A percentile compares a stretch with the other conserved stretches of the same genome.
These are phyloP conservation scores for Chlorella sp. DNA, from an alignment of 139 green algal species.

Conservation along the genomic window DNA sequence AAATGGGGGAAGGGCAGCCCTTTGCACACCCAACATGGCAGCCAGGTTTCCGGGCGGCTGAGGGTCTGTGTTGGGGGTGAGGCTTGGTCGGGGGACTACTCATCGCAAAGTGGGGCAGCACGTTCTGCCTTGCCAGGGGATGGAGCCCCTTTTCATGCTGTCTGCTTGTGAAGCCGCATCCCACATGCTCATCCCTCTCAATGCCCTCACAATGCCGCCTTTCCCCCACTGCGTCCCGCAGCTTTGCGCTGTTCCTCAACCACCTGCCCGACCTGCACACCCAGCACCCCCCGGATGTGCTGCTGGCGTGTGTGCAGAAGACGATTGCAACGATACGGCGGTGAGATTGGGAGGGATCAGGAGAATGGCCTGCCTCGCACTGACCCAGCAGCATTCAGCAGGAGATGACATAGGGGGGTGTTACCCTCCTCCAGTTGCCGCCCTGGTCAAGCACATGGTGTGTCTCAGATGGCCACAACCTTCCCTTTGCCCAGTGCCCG, in stretches of 20 bases:
- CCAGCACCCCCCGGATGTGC: conserved; percentile 73
- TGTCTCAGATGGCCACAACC: too few species aligned
- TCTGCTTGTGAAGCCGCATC: too few species aligned
- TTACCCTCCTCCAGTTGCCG: not conserved
- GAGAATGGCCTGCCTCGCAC: too few species aligned
- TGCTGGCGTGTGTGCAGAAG: conserved; percentile 69
- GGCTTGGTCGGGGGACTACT: too few species aligned
- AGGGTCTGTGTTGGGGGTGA: too few species aligned
- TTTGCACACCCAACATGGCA: too few species aligned
- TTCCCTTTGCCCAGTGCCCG: not conserved
- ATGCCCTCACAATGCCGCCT: not conserved
- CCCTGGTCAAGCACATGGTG: too few species aligned
- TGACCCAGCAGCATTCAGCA: not conserved
- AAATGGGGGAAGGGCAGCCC: too few species aligned
- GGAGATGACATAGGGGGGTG: not conserved
- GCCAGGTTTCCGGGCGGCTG: too few species aligned
- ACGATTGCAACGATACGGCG: conserved; percentile 49
- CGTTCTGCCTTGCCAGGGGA: too few species aligned
- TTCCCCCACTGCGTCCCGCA: not conserved
- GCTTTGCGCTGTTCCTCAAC: conserved; percentile 95
- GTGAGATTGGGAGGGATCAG: not conserved
- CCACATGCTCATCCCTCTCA: not conserved
- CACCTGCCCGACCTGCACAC: conserved; percentile 75
- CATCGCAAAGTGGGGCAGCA: too few species aligned
- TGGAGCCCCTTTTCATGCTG: too few species aligned